These are phyloP conservation scores for Gaultheria prostrata DNA, from an alignment of 148 eudicot species.

Conservation along the genomic window DNA sequence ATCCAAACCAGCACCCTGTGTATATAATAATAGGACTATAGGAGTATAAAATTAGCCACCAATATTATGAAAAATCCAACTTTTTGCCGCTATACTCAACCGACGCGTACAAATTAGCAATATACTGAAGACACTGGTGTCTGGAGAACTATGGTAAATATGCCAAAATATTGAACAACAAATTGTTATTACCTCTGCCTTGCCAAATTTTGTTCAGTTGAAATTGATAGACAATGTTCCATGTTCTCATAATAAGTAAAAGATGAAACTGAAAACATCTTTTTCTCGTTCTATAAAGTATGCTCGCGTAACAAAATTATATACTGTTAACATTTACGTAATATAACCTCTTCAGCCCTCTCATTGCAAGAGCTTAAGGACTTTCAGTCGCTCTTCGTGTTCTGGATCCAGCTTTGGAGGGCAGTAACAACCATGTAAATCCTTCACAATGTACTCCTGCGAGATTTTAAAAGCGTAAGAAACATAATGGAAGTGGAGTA, in stretches of 20 bases:
- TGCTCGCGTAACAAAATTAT: not conserved
- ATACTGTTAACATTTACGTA: not conserved
- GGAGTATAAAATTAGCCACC: no score
- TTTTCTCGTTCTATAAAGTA: not conserved
- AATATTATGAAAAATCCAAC: no score
- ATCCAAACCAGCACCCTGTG: no score
- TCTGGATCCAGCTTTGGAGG: conserved; percentile 68
- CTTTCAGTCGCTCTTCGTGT: conserved; percentile 67
- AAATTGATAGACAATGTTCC: not conserved
- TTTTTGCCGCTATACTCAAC: no score
- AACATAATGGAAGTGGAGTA: not conserved
- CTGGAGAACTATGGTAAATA: not conserved
- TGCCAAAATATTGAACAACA: not conserved
- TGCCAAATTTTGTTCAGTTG: not conserved
- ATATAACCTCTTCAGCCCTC: not conserved
- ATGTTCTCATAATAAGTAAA: not conserved
- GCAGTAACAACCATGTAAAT: conserved; percentile 63
- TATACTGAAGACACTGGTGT: no score
- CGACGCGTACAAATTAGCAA: no score
- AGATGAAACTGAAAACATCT: not conserved
- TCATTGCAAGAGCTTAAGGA: conserved; percentile 65
- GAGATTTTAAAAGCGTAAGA: conserved; percentile 1
- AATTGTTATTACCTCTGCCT: not conserved
- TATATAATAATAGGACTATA: no score
- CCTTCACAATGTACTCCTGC: conserved; percentile 84